Conservation (phyloP, 768 basidiomycete species). For the Boletus sp. region DNA sequence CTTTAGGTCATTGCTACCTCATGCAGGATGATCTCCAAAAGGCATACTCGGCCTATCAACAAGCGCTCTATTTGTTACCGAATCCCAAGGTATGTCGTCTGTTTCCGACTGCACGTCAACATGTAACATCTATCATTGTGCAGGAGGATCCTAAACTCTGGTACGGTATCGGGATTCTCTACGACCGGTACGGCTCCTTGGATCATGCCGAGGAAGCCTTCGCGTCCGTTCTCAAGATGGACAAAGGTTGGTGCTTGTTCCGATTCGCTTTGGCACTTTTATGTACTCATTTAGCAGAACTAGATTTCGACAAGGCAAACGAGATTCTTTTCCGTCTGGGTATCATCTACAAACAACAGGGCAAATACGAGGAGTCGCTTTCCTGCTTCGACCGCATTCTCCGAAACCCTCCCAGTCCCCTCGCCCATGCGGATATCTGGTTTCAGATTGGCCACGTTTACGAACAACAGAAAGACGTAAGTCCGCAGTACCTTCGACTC, state of each 20-base stretch:
- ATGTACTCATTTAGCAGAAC: constrained; percentile 32
- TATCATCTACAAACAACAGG: constrained; percentile 99
- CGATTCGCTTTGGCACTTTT: constrained; percentile 5
- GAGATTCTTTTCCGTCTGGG: constrained; percentile 98
- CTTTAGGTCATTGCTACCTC: constrained; percentile 88
- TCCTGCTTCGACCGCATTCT: constrained; percentile 96
- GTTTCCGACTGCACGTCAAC: neutral
- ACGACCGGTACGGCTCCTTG: constrained; percentile 96
- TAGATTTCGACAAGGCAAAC: constrained; percentile 97
- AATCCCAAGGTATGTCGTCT: constrained; percentile 78
- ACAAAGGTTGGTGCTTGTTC: constrained; percentile 66
- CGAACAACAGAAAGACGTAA: constrained; percentile 94
- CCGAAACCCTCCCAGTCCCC: constrained; percentile 90
- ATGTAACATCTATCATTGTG: constrained; percentile 4
- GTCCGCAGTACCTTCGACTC: constrained; percentile 22
- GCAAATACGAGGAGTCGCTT: constrained; percentile 86
- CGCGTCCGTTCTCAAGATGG: constrained; percentile 93
- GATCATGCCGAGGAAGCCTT: constrained; percentile 99
- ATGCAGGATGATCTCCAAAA: constrained; percentile 99
- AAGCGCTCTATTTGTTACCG: constrained; percentile 92
- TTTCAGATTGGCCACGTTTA: constrained; percentile 99
- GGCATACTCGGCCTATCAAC: constrained; percentile 97
- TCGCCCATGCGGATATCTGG: constrained; percentile 98
- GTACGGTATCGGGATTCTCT: constrained; percentile 99
- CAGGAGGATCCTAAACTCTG: constrained; percentile 96